Percentiles rank a stretch among this genome's conserved stretches.
These are phyloP conservation scores for Clonostachys solani DNA, from an alignment of 2,329 filamentous ascomycete genomes.

Conservation along the genomic window DNA sequence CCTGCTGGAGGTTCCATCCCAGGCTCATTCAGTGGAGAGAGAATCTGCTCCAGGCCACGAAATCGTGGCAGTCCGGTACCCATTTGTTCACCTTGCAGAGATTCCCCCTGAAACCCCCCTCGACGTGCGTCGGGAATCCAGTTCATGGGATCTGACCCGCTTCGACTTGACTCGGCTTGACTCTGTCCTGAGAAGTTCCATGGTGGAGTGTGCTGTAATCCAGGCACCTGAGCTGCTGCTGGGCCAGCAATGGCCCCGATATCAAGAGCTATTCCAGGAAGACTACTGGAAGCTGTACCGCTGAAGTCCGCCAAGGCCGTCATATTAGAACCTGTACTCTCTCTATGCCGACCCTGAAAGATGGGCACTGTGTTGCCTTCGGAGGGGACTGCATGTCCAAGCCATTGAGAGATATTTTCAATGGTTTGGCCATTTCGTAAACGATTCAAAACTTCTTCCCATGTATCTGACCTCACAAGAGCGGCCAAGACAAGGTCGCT, in stretches of 20 bases:
- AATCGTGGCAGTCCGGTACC: constrained; percentile 25
- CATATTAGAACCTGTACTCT: constrained; percentile 7
- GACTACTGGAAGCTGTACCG: constrained; percentile 15
- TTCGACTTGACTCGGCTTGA: constrained; percentile 38
- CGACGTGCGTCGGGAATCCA: constrained; percentile 36
- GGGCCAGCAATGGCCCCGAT: constrained; percentile 19
- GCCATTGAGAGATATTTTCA: constrained; percentile 52
- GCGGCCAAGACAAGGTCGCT: constrained; percentile 53
- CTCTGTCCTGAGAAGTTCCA: constrained; percentile 44
- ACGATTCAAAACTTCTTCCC: constrained; percentile 49
- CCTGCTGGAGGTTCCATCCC: constrained; percentile 34
- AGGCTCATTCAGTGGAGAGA: constrained; percentile 38
- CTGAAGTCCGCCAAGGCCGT: constrained; percentile 18
- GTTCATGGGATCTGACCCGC: constrained; percentile 40
- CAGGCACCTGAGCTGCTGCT: constrained; percentile 11
- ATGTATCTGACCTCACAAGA: constrained; percentile 42
- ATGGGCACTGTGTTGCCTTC: constrained; percentile 19
- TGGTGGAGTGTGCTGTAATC: constrained; percentile 24
- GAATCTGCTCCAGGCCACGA: constrained; percentile 39
- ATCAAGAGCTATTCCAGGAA: constrained; percentile 13
- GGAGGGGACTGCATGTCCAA: constrained; percentile 27
- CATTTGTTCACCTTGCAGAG: constrained; percentile 24
- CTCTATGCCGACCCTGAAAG: constrained; percentile 10
- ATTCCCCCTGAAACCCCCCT: constrained; percentile 46
- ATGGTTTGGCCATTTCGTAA: constrained; percentile 49